phyloP scores from a whole-genome alignment of 2,329 filamentous ascomycete genomes.

The Cladosporium austrohemisphaericum region DNA sequence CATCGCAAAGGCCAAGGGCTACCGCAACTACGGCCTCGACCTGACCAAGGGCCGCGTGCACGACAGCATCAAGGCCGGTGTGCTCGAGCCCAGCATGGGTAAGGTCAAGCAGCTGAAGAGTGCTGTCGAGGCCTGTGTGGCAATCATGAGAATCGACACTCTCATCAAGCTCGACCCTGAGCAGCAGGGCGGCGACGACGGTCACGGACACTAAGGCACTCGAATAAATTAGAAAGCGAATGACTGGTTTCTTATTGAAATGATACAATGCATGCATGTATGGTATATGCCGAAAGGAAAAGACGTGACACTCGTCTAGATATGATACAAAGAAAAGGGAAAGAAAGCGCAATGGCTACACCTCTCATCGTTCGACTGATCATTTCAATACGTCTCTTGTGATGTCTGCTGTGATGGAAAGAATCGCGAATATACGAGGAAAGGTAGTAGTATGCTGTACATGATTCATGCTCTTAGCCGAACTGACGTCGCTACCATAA shows the following conservation, averaged over 20 bases:
- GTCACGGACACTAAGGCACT: slow-evolving; percentile 37
- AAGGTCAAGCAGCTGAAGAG: slow-evolving; percentile 98
- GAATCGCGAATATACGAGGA: too few species aligned
- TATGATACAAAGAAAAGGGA: too few species aligned
- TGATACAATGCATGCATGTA: neutral
- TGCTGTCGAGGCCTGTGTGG: slow-evolving; percentile 96
- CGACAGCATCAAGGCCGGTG: slow-evolving; percentile 90
- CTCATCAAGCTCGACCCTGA: slow-evolving; percentile 97
- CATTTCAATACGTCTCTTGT: too few species aligned
- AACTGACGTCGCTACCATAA: too few species aligned
- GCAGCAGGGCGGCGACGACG: slow-evolving; percentile 65
- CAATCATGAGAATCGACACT: slow-evolving; percentile 99
- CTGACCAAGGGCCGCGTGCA: slow-evolving; percentile 83
- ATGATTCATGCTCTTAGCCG: too few species aligned
- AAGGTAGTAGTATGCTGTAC: too few species aligned
- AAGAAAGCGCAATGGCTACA: too few species aligned
- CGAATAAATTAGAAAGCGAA: neutral
- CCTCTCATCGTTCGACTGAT: too few species aligned
- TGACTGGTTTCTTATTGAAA: neutral
- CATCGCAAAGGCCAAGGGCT: slow-evolving; percentile 88
- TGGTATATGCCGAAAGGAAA: neutral
- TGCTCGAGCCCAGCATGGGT: slow-evolving; percentile 95
- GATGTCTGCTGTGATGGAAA: too few species aligned
- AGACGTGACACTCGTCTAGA: neutral
- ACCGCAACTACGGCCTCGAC: slow-evolving; percentile 98